These are phyloP conservation scores for Syzygium malaccense DNA, from an alignment of 441 rosid genomes.

Conservation along the genomic window DNA sequence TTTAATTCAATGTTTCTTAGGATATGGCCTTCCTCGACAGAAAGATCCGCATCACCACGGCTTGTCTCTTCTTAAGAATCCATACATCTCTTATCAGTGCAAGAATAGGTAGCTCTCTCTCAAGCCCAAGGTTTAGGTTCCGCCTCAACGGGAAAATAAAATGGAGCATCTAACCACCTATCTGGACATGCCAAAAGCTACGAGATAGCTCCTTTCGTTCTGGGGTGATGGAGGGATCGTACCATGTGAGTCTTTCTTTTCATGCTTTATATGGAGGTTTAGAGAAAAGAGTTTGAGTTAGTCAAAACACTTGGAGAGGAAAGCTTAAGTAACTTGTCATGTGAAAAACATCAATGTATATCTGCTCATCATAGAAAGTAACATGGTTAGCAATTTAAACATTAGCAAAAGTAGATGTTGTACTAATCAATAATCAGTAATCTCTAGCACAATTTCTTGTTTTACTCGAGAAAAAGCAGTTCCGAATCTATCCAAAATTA, in stretches of 20 bases:
- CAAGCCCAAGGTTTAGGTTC: background rate
- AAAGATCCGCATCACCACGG: background rate
- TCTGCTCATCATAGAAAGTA: too few relatives aligned
- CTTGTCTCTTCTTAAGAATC: background rate
- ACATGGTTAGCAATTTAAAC: background rate
- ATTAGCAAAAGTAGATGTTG: background rate
- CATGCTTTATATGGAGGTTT: fast-evolving
- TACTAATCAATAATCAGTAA: background rate
- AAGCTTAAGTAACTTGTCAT: background rate
- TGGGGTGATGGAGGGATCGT: fast-evolving
- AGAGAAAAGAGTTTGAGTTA: fast-evolving
- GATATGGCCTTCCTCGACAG: background rate
- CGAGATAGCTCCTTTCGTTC: fast-evolving
- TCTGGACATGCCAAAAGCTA: background rate
- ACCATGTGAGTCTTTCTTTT: background rate
- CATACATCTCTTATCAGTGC: background rate
- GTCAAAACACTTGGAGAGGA: fast-evolving
- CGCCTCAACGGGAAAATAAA: background rate
- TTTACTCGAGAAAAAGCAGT: background rate
- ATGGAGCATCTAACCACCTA: fast-evolving
- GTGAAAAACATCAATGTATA: background rate
- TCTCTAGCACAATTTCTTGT: background rate
- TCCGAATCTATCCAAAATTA: background rate
- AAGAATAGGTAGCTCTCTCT: fast-evolving
- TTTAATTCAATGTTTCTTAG: background rate